A percentile compares a stretch with the other conserved stretches of the same genome.
phyloP scores from a whole-genome alignment of 805 yeast genomes.

The Millerozyma acaciae region DNA sequence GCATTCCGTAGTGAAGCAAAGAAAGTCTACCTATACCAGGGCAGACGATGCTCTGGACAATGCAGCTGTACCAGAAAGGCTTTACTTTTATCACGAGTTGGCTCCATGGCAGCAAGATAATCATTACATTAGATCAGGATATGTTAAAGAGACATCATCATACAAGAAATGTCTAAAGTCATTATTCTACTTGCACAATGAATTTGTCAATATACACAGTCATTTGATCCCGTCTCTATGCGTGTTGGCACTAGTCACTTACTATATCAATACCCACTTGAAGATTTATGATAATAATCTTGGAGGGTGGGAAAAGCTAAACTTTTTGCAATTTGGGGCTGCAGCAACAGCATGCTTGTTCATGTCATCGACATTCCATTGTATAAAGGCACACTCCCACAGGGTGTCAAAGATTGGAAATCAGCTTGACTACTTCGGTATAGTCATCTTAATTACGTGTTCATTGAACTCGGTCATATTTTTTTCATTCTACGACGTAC shows the following conservation, averaged over 20 bases:
- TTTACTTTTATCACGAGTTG: constrained; percentile 49
- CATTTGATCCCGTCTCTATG: constrained; percentile 50
- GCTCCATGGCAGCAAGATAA: constrained; percentile 76
- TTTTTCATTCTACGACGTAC: constrained; percentile 44
- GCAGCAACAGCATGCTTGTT: constrained; percentile 60
- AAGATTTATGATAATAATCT: constrained; percentile 20
- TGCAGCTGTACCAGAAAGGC: constrained; percentile 1
- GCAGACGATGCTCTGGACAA: not conserved
- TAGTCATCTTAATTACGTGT: constrained; percentile 61
- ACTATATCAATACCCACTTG: constrained; percentile 26
- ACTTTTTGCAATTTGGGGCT: constrained; percentile 49
- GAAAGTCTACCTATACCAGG: not conserved
- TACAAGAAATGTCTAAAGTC: constrained; percentile 44
- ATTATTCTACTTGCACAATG: constrained; percentile 59
- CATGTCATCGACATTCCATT: constrained; percentile 65
- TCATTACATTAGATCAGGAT: constrained; percentile 60
- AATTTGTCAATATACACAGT: constrained; percentile 66
- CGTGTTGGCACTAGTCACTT: constrained; percentile 19
- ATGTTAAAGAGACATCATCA: constrained; percentile 55
- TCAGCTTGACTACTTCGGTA: constrained; percentile 73
- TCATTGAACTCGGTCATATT: constrained; percentile 47
- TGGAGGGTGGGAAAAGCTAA: constrained; percentile 42
- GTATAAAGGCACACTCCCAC: constrained; percentile 63
- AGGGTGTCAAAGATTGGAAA: constrained; percentile 54
- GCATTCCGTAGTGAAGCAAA: constrained; percentile 2